phyloP scores from a whole-genome alignment of 129 eudicot genomes.

The Centrapalus pauciflorus region DNA sequence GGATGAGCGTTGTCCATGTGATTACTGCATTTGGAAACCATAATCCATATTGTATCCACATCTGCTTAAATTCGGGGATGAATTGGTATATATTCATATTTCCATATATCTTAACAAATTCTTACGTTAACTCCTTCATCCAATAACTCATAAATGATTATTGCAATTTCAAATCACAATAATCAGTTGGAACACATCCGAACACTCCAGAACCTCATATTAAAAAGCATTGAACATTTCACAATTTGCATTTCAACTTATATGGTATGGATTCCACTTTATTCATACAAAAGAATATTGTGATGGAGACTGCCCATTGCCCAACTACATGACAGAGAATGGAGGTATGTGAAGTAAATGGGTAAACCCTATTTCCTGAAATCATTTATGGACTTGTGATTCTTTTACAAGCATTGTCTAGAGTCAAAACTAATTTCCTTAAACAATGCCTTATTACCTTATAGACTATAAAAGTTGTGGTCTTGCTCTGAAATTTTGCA shows the following conservation, averaged over 20 bases:
- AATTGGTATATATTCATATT: too few species aligned
- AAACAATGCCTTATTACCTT: background rate
- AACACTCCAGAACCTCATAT: background rate
- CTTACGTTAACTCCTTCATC: too few species aligned
- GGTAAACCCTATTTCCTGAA: background rate
- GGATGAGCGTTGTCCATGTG: too few species aligned
- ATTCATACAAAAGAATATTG: too few species aligned
- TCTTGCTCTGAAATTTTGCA: background rate
- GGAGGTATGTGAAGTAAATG: background rate
- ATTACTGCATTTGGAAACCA: too few species aligned
- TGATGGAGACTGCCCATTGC: too few species aligned
- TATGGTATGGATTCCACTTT: too few species aligned
- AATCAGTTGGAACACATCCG: background rate
- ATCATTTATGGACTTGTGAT: background rate
- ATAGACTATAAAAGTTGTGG: conserved; percentile 2
- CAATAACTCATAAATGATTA: too few species aligned
- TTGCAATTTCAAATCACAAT: background rate
- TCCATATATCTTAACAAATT: too few species aligned
- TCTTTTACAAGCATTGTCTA: background rate
- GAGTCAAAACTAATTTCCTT: background rate
- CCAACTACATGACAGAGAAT: too few species aligned
- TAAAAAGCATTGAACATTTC: background rate
- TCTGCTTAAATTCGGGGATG: too few species aligned
- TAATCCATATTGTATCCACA: too few species aligned
- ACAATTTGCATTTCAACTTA: background rate